Conservation (phyloP, 345 rosid genomes). For the Hibiscus mutabilis region DNA sequence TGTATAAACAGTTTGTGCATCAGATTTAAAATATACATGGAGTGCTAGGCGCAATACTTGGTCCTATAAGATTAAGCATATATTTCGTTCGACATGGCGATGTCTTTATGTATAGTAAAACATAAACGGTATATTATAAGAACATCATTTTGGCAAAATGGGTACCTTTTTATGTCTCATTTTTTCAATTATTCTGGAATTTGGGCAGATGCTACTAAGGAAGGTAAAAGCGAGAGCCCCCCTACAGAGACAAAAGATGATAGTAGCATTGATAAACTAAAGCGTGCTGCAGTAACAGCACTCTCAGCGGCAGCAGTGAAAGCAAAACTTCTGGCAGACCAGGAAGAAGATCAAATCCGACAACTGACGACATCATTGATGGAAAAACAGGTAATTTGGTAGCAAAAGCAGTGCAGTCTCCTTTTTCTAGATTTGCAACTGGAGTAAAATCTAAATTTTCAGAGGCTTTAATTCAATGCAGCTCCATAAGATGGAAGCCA, state of each 20-base stretch:
- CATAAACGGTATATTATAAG: background rate
- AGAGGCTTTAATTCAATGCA: background rate
- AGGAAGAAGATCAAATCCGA: constrained; percentile 82
- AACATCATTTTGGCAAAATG: background rate
- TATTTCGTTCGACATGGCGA: background rate
- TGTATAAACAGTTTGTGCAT: background rate
- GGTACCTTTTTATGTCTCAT: background rate
- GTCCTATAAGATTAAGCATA: background rate
- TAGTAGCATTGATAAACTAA: background rate
- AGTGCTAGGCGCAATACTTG: background rate
- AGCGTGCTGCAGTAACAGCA: constrained; percentile 32
- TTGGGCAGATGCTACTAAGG: background rate
- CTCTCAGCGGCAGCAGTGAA: constrained; percentile 94
- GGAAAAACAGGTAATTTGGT: constrained; percentile 77
- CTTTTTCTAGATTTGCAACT: background rate
- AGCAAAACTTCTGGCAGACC: constrained; percentile 76
- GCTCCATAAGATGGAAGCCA: background rate
- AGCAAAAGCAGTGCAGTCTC: background rate
- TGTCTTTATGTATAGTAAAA: background rate
- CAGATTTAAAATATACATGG: background rate
- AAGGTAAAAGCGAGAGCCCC: background rate
- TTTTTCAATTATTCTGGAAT: background rate
- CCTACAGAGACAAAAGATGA: background rate
- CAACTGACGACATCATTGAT: constrained; percentile 59
- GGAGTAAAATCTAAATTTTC: background rate